Evolutionary conservation across 1,284 basidiomycete genomes (phyloP).

Genomic region (Cutaneotrichosporon sp.): DNA sequence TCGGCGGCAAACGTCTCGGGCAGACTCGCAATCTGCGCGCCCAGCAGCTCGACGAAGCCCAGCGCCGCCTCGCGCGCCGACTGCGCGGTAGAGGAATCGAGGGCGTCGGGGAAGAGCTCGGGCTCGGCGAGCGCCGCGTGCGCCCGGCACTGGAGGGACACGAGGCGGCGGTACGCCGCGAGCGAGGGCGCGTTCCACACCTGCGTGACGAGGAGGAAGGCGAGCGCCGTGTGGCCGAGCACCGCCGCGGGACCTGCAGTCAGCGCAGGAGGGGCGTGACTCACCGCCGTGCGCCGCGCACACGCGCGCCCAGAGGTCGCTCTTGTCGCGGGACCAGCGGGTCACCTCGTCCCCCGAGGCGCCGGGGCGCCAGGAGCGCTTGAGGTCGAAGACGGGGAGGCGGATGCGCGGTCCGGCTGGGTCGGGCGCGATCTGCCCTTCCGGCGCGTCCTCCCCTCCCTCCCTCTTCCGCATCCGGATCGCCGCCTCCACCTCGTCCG

Average conservation of each 20-base stretch:
- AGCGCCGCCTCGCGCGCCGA: constrained; percentile 10
- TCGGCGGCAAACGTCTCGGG: constrained; percentile 53
- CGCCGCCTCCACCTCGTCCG: constrained; percentile 20
- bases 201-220: constrained; percentile 54
- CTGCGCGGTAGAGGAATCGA: background rate
- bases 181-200: constrained; percentile 54
- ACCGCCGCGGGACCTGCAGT: constrained; percentile 44
- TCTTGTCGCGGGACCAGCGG: constrained; percentile 54
- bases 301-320: constrained; percentile 48
- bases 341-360: constrained; percentile 54
- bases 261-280: constrained; percentile 18
- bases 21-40: constrained; percentile 46
- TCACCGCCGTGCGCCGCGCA: constrained; percentile 43
- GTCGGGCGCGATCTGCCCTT: too few species aligned
- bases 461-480: too few species aligned
- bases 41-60: constrained; percentile 40
- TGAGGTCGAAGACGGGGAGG: constrained; percentile 51
- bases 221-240: constrained; percentile 52
- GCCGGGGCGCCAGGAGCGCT: constrained; percentile 53
- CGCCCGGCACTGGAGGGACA: constrained; percentile 48
- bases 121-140: constrained; percentile 25
- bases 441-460: constrained; percentile 3
- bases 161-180: constrained; percentile 50
- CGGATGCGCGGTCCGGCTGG: background rate
- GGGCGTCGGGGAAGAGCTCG: constrained; percentile 1